Base-by-base conservation (phyloP, 305 asterid species). In the Rubia balearica region DNA sequence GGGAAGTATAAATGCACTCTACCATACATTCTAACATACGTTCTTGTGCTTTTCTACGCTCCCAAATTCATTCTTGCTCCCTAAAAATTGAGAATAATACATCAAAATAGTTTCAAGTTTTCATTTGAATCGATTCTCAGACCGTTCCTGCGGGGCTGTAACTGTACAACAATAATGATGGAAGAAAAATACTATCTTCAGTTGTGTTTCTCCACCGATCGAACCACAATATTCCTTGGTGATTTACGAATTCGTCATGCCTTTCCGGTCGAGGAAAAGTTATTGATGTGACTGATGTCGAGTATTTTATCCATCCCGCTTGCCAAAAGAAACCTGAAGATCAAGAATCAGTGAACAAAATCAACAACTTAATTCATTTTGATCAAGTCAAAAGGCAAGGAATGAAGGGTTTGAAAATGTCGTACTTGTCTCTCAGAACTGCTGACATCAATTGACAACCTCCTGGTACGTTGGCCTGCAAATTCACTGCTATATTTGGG, bases 401-500 rank as follows among this genome's bases (percentile, higher is more conserved):
- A 41, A 21, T 53, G 6, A 74, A 41, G 17, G 14, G 48, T 16
- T 69, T 33, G 30, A 46, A 12, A 61, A 49, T 49, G 21, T 38
- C 21, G 48, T 86, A 92, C 98, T 81, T 87, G 70, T 90, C 90
- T 75, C 80, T 80, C 13, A 92, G 81, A 66, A 74, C 84, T 71
- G 69, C 78, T 42, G 95, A 74, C 86, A 92, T 92, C 78, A 86
- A 76, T 74, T 68, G 84, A 68, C 98, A 92, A 67, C 96, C 96
- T 69, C 97, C 97, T 7, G 83, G 85, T 65, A 84, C 63, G 0
- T 79, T 82, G 48, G 98, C 89, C 73, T 92, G 97, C 62, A 90
- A 49, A 84, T 92, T 92, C 41, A 92, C 85, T 56, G 97, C 98
- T 77, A 90, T 83, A 73, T 92, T 90, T 67, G 98, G 98, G 77